Conservation (phyloP, 805 yeast species). For the Suhomyces prunicola region DNA sequence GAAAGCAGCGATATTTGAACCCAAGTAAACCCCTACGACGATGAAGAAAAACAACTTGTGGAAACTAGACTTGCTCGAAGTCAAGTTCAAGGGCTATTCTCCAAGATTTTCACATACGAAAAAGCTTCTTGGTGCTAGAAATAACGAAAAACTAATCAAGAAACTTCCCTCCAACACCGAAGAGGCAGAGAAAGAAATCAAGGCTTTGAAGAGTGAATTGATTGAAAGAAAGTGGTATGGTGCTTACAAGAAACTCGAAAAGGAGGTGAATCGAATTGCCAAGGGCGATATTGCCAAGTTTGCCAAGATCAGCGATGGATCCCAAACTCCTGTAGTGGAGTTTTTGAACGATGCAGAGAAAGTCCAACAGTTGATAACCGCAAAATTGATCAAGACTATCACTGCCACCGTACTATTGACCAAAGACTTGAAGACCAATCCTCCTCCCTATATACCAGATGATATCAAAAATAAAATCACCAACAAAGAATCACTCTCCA, state of each 20-base stretch:
- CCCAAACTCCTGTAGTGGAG: conserved; percentile 13
- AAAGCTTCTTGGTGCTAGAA: conserved; percentile 44
- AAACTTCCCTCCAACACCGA: conserved; percentile 38
- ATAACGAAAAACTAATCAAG: conserved; percentile 38
- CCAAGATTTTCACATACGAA: conserved; percentile 52
- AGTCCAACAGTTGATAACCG: conserved; percentile 24
- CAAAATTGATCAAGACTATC: conserved; percentile 32
- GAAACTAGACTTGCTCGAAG: conserved; percentile 57
- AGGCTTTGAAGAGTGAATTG: conserved; percentile 40
- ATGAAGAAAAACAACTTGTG: conserved; percentile 43
- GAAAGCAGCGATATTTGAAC: neutral
- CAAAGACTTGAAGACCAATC: conserved; percentile 26
- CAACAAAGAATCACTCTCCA: conserved; percentile 27
- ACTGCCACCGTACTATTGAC: conserved; percentile 23
- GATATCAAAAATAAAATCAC: conserved; percentile 22
- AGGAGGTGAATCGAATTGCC: conserved; percentile 29
- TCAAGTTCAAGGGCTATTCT: conserved; percentile 38
- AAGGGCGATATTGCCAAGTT: conserved; percentile 15
- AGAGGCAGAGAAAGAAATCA: conserved; percentile 46
- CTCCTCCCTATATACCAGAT: conserved; percentile 34
- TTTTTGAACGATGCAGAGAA: conserved; percentile 21
- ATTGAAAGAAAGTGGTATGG: conserved; percentile 51
- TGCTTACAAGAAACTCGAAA: conserved; percentile 38
- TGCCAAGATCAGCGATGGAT: conserved; percentile 3
- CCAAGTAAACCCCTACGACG: neutral